Conservation (phyloP, 2,329 filamentous ascomycete species). For the Trichophyton benhamiae region DNA sequence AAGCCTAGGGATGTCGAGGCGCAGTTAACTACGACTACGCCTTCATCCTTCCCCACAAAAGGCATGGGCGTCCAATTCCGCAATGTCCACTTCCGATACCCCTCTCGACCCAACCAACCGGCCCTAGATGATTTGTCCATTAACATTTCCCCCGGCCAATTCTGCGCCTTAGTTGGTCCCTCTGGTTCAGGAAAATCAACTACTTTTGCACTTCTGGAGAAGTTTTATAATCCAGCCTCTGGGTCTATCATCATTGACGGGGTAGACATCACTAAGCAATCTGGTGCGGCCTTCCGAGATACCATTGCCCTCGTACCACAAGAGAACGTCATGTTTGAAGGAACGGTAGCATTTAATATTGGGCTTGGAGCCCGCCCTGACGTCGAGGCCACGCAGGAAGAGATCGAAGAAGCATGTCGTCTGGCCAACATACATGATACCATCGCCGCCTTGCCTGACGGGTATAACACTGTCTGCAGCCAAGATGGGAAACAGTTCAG, state of each 20-base stretch:
- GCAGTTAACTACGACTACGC: neutral
- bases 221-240: slow-evolving; percentile 41
- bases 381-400: slow-evolving; percentile 43
- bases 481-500: slow-evolving; percentile 44
- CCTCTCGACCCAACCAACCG: slow-evolving; percentile 45
- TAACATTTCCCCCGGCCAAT: slow-evolving; percentile 46
- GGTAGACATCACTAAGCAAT: slow-evolving; percentile 32
- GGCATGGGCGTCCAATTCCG: slow-evolving; percentile 44
- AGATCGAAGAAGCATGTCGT: slow-evolving; percentile 54
- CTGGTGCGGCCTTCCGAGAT: slow-evolving; percentile 31
- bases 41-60: slow-evolving; percentile 12
- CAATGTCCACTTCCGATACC: slow-evolving; percentile 54
- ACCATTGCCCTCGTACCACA: slow-evolving; percentile 38
- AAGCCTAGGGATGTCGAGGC: slow-evolving; percentile 21
- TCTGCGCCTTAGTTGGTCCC: slow-evolving; percentile 52
- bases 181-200: slow-evolving; percentile 58
- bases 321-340: slow-evolving; percentile 38
- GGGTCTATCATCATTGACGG: slow-evolving; percentile 44
- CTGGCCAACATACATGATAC: slow-evolving; percentile 60
- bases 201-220: slow-evolving; percentile 45
- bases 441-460: slow-evolving; percentile 49
- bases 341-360: slow-evolving; percentile 38
- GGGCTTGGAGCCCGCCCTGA: slow-evolving; percentile 39
- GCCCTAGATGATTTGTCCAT: slow-evolving; percentile 48
- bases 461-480: slow-evolving; percentile 51